Evolutionary conservation across 108 stramenopile species (phyloP).

Genomic region (Nitzschia inconspicua): DNA sequence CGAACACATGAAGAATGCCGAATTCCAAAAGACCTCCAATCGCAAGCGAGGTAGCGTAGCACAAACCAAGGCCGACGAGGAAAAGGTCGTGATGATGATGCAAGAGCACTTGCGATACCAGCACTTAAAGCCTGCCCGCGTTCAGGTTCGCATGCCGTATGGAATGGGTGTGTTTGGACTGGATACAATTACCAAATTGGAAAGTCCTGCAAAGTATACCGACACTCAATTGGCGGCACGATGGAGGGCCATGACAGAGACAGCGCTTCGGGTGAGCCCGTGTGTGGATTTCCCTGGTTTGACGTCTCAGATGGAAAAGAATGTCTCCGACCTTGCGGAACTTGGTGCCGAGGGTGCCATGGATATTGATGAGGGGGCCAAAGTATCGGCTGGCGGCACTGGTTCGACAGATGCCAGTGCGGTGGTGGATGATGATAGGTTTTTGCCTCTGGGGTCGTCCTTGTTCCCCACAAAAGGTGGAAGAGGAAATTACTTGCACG

Average conservation of each 20-base stretch:
- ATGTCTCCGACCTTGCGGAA: neutral
- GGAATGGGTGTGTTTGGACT: slow-evolving; percentile 50
- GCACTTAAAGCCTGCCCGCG: slow-evolving; percentile 31
- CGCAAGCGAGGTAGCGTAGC: neutral
- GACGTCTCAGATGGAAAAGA: slow-evolving; percentile 16
- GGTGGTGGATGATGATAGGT: slow-evolving; percentile 8
- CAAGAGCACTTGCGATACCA: neutral
- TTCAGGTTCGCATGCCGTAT: slow-evolving; percentile 43
- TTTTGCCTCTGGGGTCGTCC: slow-evolving; percentile 58
- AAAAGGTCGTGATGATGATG: neutral
- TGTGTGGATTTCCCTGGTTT: slow-evolving; percentile 56
- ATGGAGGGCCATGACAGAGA: slow-evolving; percentile 63
- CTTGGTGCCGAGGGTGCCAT: slow-evolving; percentile 7
- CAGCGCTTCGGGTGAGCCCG: slow-evolving; percentile 36
- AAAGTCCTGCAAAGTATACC: slow-evolving; percentile 36
- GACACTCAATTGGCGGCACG: slow-evolving; percentile 54
- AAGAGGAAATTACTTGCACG: slow-evolving; percentile 40
- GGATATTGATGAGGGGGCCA: slow-evolving; percentile 1
- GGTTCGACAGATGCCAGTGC: neutral
- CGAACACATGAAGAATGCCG: too few species aligned
- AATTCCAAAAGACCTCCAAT: neutral
- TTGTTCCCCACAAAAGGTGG: slow-evolving; percentile 59
- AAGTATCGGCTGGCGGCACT: neutral
- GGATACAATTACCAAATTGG: slow-evolving; percentile 16
- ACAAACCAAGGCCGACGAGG: neutral